These are phyloP conservation scores for Pseudogymnoascus sp. DNA, from an alignment of 2,329 filamentous ascomycete species.

Conservation along the genomic window DNA sequence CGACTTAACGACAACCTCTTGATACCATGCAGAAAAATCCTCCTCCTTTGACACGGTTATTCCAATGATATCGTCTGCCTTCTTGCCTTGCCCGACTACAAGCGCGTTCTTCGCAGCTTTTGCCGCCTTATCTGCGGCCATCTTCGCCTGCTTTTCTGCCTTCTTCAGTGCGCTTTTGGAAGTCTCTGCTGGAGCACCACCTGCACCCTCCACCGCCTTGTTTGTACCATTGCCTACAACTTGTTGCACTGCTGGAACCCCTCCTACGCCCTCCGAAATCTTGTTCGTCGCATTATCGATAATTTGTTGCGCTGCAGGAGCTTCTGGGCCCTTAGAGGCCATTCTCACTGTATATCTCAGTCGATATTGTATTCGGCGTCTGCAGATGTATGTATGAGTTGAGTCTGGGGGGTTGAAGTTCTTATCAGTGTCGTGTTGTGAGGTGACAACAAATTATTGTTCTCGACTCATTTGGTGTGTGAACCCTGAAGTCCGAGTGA, in stretches of 20 bases:
- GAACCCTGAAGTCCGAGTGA: conserved; percentile 3
- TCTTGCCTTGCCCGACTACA: conserved; percentile 49
- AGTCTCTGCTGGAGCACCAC: conserved; percentile 25
- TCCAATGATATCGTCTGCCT: conserved; percentile 65
- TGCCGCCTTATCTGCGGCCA: conserved; percentile 52
- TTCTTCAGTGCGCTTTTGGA: conserved; percentile 60
- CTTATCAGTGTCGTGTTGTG: conserved; percentile 1
- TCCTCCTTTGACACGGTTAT: conserved; percentile 79
- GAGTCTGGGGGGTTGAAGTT: neutral
- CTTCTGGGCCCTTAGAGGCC: conserved; percentile 5
- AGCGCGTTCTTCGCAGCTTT: conserved; percentile 47
- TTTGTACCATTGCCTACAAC: neutral
- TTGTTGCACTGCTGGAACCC: conserved; percentile 18
- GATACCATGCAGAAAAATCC: conserved; percentile 93
- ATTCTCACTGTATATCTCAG: conserved; percentile 7
- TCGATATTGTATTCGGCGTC: neutral
- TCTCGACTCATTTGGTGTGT: conserved; percentile 6
- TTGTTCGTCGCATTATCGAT: conserved; percentile 1
- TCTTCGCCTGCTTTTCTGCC: conserved; percentile 54
- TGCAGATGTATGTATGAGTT: neutral
- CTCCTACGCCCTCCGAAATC: conserved; percentile 9
- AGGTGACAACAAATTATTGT: neutral
- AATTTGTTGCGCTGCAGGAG: conserved; percentile 3
- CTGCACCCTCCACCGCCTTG: neutral
- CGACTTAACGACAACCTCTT: conserved; percentile 93